A percentile compares a stretch with the other conserved stretches of the same genome.
phyloP scores from a whole-genome alignment of 768 basidiomycete genomes.

The Naganishia friedmannii region DNA sequence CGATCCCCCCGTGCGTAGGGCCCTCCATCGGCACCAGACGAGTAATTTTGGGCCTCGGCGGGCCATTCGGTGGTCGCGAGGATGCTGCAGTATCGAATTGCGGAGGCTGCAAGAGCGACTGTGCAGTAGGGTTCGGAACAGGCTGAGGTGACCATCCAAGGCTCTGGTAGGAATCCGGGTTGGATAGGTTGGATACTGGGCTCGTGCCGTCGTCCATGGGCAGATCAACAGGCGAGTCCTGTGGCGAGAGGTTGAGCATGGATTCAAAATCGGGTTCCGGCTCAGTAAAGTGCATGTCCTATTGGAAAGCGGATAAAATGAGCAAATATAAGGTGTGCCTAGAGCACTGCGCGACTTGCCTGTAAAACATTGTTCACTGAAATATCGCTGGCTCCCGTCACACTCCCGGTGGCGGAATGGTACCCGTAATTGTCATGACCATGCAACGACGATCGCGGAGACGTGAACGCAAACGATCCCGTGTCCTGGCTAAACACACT shows the following conservation, averaged over 20 bases:
- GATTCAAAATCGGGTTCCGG: conserved; percentile 31
- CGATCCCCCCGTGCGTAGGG: conserved; percentile 86
- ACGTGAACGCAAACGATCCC: conserved; percentile 7
- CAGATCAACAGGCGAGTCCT: conserved; percentile 18
- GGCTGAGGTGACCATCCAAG: conserved; percentile 37
- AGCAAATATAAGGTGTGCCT: neutral
- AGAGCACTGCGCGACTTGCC: neutral
- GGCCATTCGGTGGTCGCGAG: conserved; percentile 10
- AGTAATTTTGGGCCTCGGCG: conserved; percentile 51
- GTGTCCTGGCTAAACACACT: conserved; percentile 13
- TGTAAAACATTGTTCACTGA: conserved; percentile 11
- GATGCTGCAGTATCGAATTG: conserved; percentile 34
- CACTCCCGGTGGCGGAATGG: neutral
- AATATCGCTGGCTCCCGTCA: conserved; percentile 13
- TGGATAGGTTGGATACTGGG: conserved; percentile 10
- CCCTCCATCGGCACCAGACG: conserved; percentile 57
- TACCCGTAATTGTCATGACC: conserved; percentile 18
- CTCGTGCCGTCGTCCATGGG: conserved; percentile 20
- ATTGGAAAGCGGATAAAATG: neutral
- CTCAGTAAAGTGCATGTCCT: conserved; percentile 19
- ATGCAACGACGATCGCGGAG: conserved; percentile 18
- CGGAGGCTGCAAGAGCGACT: conserved; percentile 31
- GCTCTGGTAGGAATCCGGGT: conserved; percentile 10
- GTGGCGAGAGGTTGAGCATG: conserved; percentile 31
- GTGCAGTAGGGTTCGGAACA: conserved; percentile 36